Base-by-base conservation (phyloP, 2,329 filamentous ascomycete genomes). In the Neofusicoccum kwambonambiense region DNA sequence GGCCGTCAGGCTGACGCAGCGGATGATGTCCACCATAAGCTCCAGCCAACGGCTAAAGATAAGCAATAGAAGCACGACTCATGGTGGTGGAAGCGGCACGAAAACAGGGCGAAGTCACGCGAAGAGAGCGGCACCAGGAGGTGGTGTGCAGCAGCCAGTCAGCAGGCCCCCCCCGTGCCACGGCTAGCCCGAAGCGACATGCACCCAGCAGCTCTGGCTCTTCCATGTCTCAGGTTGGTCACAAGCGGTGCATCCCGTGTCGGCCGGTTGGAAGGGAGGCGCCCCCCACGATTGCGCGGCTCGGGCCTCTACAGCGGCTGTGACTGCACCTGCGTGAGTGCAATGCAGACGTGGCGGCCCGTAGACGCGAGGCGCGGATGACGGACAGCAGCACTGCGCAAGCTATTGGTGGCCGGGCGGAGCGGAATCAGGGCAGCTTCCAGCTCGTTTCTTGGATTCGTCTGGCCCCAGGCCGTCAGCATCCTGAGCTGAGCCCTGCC, bases 81-180 rank as follows among this genome's bases (percentile, higher is more conserved):
- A 51, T 12, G 27, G 41, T n/a, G 12, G 49, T 22, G 2, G 34
- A 39, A 13, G 51, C 15, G 35, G 19, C 35, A 42, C 17, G 19
- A 27, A 56, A 56, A 56, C 54, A 58, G 7, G 41, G 39, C 54
- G 7, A 42, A 42, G 37, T 31, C 17, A 42, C 19, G 37, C 19
- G 37, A 41, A 41, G 34, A n/a, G 39, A 22, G 17, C 52, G 37
- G 31, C 39, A n/a, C 37, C 12, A 34, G 52, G 17, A 54, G 44
- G 52, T 57, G 54, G 54, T 58, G 54, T 58, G 54, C 22, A 35
- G 54, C 13, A 58, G 54, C 54, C 54, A 58, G 54, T 58, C 54
- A 58, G 54, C 54, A 44, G 54, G 37, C 54, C 54, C 54, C 54
- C 54, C 41, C 17, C 19, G 12, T 58, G 54, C 54, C 54, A 45